Evolutionary conservation across 148 eudicot species (phyloP).

Genomic region (Salicornia ramosissima): DNA sequence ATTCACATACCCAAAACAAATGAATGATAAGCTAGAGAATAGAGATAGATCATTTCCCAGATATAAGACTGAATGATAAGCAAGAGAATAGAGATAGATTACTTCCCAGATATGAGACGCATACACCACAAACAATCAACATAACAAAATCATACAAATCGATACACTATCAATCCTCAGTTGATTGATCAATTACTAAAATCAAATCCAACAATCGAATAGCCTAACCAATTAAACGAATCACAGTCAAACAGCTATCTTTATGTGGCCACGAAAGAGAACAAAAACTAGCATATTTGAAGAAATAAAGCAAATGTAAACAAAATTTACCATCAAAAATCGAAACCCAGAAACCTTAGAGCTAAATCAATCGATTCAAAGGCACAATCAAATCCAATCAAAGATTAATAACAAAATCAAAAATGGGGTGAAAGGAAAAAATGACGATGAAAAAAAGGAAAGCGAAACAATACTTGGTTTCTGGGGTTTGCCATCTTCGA

Average conservation of each 20-base stretch:
- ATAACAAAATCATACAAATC: not conserved
- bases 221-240: not conserved
- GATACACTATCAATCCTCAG: not conserved
- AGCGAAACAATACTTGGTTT: conserved; percentile 51
- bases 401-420: not conserved
- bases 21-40: no score
- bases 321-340: not conserved
- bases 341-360: conserved; percentile 16
- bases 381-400: not conserved
- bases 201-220: not conserved
- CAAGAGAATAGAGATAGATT: no score
- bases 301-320: not conserved
- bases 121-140: not conserved
- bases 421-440: not conserved
- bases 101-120: no score
- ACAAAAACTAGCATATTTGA: not conserved
- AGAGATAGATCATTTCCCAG: no score
- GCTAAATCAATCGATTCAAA: not conserved
- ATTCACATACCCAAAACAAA: no score
- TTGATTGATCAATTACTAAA: not conserved
- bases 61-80: no score
- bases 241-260: not conserved
- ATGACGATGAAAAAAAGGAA: conserved; percentile 8
- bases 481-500: conserved; percentile 64
- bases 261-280: not conserved